phyloP scores from a whole-genome alignment of 106 monocot genomes.

The Posidonia australis region DNA sequence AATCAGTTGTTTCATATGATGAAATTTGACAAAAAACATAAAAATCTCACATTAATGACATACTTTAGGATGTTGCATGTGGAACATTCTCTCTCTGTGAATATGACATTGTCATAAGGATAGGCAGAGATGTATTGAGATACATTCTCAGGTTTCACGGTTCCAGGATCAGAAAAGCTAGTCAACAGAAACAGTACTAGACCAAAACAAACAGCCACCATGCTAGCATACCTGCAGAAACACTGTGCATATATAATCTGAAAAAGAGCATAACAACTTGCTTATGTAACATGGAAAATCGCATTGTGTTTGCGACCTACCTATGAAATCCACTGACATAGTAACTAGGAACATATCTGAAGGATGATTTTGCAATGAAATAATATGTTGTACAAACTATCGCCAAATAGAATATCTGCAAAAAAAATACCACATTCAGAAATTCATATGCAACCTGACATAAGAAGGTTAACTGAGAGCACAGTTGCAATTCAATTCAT shows the following conservation, averaged over 20 bases:
- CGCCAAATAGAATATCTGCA: constrained; percentile 72
- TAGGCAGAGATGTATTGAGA: constrained; percentile 67
- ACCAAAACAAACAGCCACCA: constrained; percentile 56
- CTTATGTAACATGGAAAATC: not conserved
- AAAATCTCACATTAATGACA: constrained; percentile 9
- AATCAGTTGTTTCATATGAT: not conserved
- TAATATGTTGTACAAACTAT: constrained; percentile 69
- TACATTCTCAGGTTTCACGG: constrained; percentile 68
- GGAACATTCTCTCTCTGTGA: constrained; percentile 57
- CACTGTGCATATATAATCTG: not conserved
- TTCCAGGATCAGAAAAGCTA: constrained; percentile 97
- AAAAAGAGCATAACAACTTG: constrained; percentile 1
- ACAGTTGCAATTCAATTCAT: not conserved
- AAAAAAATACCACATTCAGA: not conserved
- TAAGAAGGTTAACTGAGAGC: not conserved
- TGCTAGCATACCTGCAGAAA: constrained; percentile 56
- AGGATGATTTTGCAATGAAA: constrained; percentile 62
- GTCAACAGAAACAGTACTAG: constrained; percentile 77
- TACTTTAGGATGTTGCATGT: constrained; percentile 92
- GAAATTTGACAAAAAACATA: not conserved
- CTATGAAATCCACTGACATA: constrained; percentile 67
- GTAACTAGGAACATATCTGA: constrained; percentile 77
- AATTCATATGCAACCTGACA: not conserved
- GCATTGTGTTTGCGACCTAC: constrained; percentile 42
- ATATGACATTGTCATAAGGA: constrained; percentile 68